Evolutionary conservation across 192 early-diverging fungal genomes (phyloP), one percentile per base, ranked within the genome.

Genomic region (Helicostylum pulchrum): DNA sequence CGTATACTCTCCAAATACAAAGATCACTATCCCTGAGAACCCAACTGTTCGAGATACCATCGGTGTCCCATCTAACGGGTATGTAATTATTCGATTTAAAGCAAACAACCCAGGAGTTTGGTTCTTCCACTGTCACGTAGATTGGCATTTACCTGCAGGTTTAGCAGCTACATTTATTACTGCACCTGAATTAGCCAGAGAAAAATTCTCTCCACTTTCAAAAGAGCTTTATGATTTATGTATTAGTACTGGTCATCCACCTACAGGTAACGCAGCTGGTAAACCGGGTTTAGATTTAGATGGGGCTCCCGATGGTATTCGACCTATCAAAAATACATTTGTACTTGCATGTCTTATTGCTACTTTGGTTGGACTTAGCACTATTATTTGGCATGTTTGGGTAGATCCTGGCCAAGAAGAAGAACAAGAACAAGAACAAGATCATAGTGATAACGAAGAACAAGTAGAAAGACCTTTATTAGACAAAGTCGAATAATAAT

Each of bases 71-170:
- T 74, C 78, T 54, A 77, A 83, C 66, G 79, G 87, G 49, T 89
- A 84, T 54, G 80, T 81, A 11, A 78, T 89, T 6, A 66, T 96
- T 66, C 81, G 91, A 34, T 92, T 92, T 77, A 60, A 77, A 21
- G 88, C 90, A 4, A 85, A 93, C 68, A 94, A 94, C 72, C 88
- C 90, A 8, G 92, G 92, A 46, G 81, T 83, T 11, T 92, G 90
- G 90, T 70, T 90, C 54, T 83, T 93, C 80, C 94, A 94, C 75
- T 96, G 94, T 77, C 94, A 94, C 67, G 85, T 92, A 48, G 83
- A 90, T 64, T 89, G 88, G 84, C 85, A 89, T 63, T 42, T 91
- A 48, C 77, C 83, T 61, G 75, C 85, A 52, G 93, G 93, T 34
- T 78, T 95, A 42, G 87, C 81, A 43, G 82, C 83, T 54, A 75